These are phyloP conservation scores for Thraustochytrium striatum DNA, from an alignment of 352 stramenopile genomes.

Conservation along the genomic window DNA sequence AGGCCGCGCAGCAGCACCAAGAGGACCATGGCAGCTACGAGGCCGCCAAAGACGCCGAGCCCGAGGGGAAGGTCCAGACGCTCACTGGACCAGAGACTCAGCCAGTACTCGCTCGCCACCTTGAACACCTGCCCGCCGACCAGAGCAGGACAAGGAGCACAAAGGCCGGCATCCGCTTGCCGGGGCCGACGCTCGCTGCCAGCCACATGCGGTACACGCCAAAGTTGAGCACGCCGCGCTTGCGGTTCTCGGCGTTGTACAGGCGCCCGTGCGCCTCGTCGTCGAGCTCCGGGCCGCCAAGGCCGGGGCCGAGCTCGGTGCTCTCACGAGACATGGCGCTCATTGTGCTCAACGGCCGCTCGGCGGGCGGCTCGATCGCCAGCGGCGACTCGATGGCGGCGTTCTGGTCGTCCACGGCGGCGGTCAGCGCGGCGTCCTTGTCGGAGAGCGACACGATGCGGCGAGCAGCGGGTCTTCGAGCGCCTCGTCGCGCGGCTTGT, in stretches of 20 bases:
- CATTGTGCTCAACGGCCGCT: background rate
- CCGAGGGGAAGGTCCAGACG: background rate
- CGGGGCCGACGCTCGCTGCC: background rate
- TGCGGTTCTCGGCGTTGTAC: background rate
- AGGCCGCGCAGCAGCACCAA: background rate
- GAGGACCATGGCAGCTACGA: background rate
- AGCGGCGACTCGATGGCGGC: background rate
- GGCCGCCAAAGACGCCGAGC: background rate
- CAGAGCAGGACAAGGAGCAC: background rate
- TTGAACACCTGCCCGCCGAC: background rate
- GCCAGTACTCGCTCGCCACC: background rate
- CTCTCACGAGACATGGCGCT: background rate
- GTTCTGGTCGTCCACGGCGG: background rate
- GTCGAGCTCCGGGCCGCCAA: too few species aligned
- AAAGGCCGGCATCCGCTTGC: background rate
- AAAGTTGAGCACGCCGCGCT: background rate
- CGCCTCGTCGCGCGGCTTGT: constrained; percentile 7
- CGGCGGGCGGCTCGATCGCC: background rate
- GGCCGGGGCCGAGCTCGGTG: too few species aligned
- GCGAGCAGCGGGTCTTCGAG: background rate
- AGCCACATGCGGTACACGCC: background rate
- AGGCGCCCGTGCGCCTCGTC: too few species aligned
- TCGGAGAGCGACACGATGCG: background rate
- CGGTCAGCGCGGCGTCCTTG: background rate
- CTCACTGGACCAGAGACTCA: background rate